phyloP scores from a whole-genome alignment of 2,329 filamentous ascomycete genomes.

The Fusarium pseudoanthophilum region DNA sequence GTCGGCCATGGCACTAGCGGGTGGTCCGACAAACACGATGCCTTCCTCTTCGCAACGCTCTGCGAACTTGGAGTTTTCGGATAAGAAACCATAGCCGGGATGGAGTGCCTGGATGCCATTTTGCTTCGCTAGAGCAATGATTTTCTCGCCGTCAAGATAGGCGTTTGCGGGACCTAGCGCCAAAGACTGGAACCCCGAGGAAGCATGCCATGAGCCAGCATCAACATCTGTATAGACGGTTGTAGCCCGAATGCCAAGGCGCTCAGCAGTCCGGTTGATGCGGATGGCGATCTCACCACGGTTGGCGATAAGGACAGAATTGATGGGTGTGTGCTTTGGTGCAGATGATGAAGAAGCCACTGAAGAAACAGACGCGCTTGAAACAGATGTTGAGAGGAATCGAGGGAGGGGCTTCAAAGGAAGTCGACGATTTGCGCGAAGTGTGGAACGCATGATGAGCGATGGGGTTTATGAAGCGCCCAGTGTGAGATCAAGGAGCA shows the following conservation, averaged over 20 bases:
- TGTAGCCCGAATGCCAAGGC: slow-evolving; percentile 90
- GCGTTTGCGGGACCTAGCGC: slow-evolving; percentile 85
- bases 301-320: slow-evolving; percentile 94
- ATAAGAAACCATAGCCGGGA: slow-evolving; percentile 95
- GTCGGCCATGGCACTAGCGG: slow-evolving; percentile 80
- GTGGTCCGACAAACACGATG: slow-evolving; percentile 93
- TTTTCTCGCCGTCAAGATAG: slow-evolving; percentile 93
- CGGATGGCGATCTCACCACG: slow-evolving; percentile 96
- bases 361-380: slow-evolving; percentile 48
- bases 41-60: slow-evolving; percentile 88
- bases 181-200: slow-evolving; percentile 83
- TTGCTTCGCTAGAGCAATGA: slow-evolving; percentile 87
- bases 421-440: slow-evolving; percentile 62
- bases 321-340: slow-evolving; percentile 63
- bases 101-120: slow-evolving; percentile 92
- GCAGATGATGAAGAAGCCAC: slow-evolving; percentile 46
- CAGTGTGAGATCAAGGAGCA: slow-evolving; percentile 24
- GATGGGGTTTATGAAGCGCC: slow-evolving; percentile 9
- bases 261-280: slow-evolving; percentile 86
- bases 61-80: slow-evolving; percentile 93
- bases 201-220: slow-evolving; percentile 85
- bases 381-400: slow-evolving; percentile 50
- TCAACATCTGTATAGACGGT: slow-evolving; percentile 97
- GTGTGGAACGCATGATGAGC: slow-evolving; percentile 62
- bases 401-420: slow-evolving; percentile 58